These are phyloP conservation scores for Meyerozyma smithsonii DNA, from an alignment of 1,139 yeast genomes.

Conservation along the genomic window DNA sequence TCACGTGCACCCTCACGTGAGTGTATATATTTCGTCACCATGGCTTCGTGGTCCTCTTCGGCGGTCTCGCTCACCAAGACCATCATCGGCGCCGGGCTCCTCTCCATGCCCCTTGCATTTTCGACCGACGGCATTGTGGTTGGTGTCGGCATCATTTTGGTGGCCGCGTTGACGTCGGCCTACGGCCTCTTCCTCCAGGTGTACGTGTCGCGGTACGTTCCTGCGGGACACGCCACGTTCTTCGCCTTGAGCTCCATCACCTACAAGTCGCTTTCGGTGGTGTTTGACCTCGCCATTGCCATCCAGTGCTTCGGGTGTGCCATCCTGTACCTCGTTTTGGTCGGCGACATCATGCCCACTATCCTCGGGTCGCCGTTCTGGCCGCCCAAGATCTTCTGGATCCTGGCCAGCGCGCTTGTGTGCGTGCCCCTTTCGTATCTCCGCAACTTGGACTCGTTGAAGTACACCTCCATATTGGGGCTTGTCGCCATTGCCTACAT, in stretches of 20 bases:
- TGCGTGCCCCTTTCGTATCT: conserved; percentile 42
- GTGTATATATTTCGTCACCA: background rate
- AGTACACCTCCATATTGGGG: conserved; percentile 40
- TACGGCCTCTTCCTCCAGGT: conserved; percentile 78
- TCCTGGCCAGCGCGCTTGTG: conserved; percentile 26
- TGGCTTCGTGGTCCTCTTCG: conserved; percentile 33
- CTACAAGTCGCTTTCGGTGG: conserved; percentile 74
- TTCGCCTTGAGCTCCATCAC: conserved; percentile 80
- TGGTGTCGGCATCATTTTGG: conserved; percentile 58
- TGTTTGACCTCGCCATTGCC: conserved; percentile 53
- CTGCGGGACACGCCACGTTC: conserved; percentile 76
- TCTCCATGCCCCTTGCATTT: conserved; percentile 90
- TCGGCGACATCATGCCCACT: conserved; percentile 42
- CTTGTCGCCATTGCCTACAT: conserved; percentile 38
- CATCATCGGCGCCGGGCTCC: conserved; percentile 84
- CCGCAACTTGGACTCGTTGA: conserved; percentile 41
- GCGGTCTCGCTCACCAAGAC: conserved; percentile 63
- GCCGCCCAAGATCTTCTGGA: conserved; percentile 33
- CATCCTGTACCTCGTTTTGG: conserved; percentile 12
- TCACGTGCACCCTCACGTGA: background rate
- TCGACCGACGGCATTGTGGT: conserved; percentile 75
- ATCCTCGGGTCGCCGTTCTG: conserved; percentile 23
- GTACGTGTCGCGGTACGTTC: conserved; percentile 64
- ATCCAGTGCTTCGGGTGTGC: conserved; percentile 15
- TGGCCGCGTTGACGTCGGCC: conserved; percentile 78